These are phyloP conservation scores for Erigeron canadensis DNA, from an alignment of 129 eudicot species.

Conservation along the genomic window DNA sequence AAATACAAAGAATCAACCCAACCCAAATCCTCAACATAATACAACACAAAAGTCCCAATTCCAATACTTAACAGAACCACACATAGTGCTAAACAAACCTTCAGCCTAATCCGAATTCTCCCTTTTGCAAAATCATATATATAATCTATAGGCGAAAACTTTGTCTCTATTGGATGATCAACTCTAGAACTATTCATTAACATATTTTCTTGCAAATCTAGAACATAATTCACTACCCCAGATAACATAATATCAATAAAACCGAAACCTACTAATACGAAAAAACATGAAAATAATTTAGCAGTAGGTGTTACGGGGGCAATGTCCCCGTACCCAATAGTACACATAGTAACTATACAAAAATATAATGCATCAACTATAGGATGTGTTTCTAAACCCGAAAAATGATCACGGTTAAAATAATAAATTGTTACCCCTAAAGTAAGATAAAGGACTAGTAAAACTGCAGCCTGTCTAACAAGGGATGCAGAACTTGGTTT, in stretches of 20 bases:
- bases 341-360: conserved; percentile 72
- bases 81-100: conserved; percentile 46
- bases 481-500: conserved; percentile 38
- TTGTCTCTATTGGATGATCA: not conserved
- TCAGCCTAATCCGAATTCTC: conserved; percentile 59
- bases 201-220: conserved; percentile 53
- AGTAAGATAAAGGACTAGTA: conserved; percentile 45
- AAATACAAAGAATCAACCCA: conserved; percentile 50
- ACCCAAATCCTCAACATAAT: conserved; percentile 33
- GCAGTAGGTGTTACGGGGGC: conserved; percentile 50
- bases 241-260: conserved; percentile 56
- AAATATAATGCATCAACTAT: conserved; percentile 58
- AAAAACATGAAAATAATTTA: conserved; percentile 50
- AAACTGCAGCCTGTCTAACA: conserved; percentile 40
- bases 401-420: conserved; percentile 48
- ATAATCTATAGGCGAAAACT: conserved; percentile 24
- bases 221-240: conserved; percentile 49
- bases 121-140: conserved; percentile 54
- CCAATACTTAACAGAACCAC: conserved; percentile 51
- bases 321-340: conserved; percentile 70
- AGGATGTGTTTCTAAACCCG: conserved; percentile 51
- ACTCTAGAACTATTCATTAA: conserved; percentile 30
- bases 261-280: conserved; percentile 56
- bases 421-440: conserved; percentile 46
- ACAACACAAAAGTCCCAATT: conserved; percentile 42